Evolutionary conservation across 768 basidiomycete species (phyloP), one percentile per base, ranked within the genome.

Genomic region (Gymnopilus dilepis): DNA sequence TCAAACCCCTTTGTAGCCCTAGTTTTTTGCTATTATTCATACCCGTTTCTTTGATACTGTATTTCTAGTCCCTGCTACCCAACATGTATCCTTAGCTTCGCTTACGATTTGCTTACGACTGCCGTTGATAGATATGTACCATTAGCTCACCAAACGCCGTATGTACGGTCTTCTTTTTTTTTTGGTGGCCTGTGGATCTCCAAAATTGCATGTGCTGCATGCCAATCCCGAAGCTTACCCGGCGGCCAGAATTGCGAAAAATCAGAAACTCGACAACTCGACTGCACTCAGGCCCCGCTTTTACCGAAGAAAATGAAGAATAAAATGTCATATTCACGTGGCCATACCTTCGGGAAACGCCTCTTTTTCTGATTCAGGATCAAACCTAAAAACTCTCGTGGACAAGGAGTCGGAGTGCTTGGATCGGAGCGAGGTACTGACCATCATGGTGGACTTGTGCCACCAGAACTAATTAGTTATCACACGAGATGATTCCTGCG

Each of bases 21-120:
- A 57, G 56, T 57, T 57, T 45, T 30, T n/a, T 26, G 12, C 11
- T 26, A n/a, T 15, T 33, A 34, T 38, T 42, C 26, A 33, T 22
- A 8, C 28, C 40, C 34, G 56, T 57, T 34, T 53, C 51, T 33
- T 57, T 30, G 41, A 33, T 42, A 53, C 31, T 60, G 51, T 54
- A 60, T 43, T 54, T 54, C 22, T 60, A 60, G 50, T 53, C 17
- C 30, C 31, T 6, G 50, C 37, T 26, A 26, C 24, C 33, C 30
- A 34, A n/a, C 9, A 50, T 60, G 50, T 53, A 60, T 60, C 50
- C 31, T 41, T 60, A 52, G 19, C 28, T 37, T 30, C 26, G 13
- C 17, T 53, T 37, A 40, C 52, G 34, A 40, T 37, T 30, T n/a
- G 13, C 17, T 53, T 37, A 40, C 52, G 34, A 40, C 52, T 40